A percentile compares a stretch with the other conserved stretches of the same genome.
Conservation (phyloP, 2,329 filamentous ascomycete species). For the Trichoderma hamatum region DNA sequence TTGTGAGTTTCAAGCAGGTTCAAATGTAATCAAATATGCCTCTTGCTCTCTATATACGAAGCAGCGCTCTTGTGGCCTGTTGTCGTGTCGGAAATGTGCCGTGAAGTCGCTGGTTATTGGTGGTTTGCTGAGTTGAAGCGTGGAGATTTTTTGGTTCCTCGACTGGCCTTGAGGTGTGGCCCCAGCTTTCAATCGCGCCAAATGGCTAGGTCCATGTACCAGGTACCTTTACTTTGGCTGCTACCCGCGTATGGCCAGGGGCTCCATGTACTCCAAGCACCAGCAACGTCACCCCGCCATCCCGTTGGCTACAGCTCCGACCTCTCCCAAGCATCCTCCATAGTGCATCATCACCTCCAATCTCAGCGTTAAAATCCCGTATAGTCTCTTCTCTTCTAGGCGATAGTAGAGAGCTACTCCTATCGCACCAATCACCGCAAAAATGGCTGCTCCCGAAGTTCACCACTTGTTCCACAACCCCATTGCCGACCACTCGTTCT, state of each 20-base stretch:
- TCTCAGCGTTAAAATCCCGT: conserved; percentile 27
- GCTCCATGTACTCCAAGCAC: conserved; percentile 23
- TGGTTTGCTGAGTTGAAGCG: conserved; percentile 20
- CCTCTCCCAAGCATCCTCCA: conserved; percentile 26
- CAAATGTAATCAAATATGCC: not conserved
- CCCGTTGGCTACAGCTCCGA: conserved; percentile 4
- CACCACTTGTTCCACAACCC: conserved; percentile 96
- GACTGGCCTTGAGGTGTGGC: conserved; percentile 29
- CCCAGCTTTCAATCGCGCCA: conserved; percentile 32
- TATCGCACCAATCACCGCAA: conserved; percentile 46
- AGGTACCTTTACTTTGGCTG: conserved; percentile 17
- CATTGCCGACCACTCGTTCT: conserved; percentile 98
- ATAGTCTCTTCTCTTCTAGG: conserved; percentile 31
- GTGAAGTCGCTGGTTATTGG: not conserved
- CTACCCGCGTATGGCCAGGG: conserved; percentile 7
- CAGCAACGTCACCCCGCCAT: conserved; percentile 30
- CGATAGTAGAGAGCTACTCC: conserved; percentile 94
- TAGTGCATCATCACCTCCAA: conserved; percentile 21
- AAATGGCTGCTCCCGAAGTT: conserved; percentile 84
- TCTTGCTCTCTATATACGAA: not conserved
- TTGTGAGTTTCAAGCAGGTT: conserved; percentile 31
- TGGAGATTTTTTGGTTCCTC: conserved; percentile 36
- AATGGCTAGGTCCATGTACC: conserved; percentile 7
- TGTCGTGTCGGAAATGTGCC: not conserved
- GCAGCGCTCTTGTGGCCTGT: not conserved